phyloP scores from a whole-genome alignment of 257 asterid genomes.

The Rhazya stricta region DNA sequence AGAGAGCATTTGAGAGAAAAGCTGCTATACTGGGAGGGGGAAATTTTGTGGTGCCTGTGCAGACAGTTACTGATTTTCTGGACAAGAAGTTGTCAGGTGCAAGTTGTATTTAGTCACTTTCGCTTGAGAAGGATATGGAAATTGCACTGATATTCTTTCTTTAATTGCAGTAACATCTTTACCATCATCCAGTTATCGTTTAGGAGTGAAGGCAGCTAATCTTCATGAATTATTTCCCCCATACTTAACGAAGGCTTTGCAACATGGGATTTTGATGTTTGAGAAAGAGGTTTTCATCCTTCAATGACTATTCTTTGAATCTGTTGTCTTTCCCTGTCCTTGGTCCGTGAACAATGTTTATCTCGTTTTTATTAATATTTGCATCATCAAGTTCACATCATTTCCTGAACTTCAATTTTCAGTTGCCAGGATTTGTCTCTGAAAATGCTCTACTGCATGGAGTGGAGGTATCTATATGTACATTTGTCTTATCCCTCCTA shows the following conservation, averaged over 20 bases:
- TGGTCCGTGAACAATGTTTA: not conserved
- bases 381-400: not conserved
- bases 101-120: not conserved
- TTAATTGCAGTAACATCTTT: constrained; percentile 44
- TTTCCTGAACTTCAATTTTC: constrained; percentile 23
- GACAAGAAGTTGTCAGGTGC: constrained; percentile 58
- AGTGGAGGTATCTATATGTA: constrained; percentile 63
- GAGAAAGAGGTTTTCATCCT: constrained; percentile 58
- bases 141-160: constrained; percentile 18
- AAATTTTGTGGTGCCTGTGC: constrained; percentile 81
- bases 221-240: constrained; percentile 74
- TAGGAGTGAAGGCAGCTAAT: constrained; percentile 79
- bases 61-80: constrained; percentile 70
- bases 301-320: not conserved
- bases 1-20: constrained; percentile 68
- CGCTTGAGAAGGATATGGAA: constrained; percentile 2
- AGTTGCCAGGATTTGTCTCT: constrained; percentile 82
- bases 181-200: constrained; percentile 86
- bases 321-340: not conserved
- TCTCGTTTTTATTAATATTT: not conserved
- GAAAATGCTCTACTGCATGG: constrained; percentile 80
- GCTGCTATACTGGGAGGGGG: constrained; percentile 98
- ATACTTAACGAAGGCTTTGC: constrained; percentile 68
- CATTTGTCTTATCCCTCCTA: not conserved
- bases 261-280: constrained; percentile 59